Evolutionary conservation across 2,329 filamentous ascomycete genomes (phyloP), one percentile per base, ranked within the genome.

Genomic region (Hypoxylon sp.): DNA sequence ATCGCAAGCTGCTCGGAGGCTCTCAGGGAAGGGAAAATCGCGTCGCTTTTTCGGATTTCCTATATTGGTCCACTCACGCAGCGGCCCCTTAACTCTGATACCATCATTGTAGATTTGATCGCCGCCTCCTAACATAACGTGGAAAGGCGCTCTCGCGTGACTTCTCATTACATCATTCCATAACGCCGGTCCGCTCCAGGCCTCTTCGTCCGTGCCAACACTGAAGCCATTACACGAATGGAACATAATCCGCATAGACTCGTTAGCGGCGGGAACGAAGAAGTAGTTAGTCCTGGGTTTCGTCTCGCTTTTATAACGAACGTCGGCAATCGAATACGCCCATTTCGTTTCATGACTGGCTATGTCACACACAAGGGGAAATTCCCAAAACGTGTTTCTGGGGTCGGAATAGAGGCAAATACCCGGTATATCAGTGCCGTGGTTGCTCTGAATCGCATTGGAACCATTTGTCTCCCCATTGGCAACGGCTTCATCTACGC

Each of bases 191-290:
- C 96, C 96, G 75, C 92, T 95, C 83, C 94, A 97, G 45, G 91
- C 90, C 53, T 93, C 89, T 67, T 96, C 89, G 57, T 78, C 75
- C 7, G 78, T 95, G 59, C 91, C 92, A 41, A 96, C 86, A 72
- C 92, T 95, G 82, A 99, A 99, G 14, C 96, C 97, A 79, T 99
- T 99, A 82, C 96, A 98, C 63, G 93, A 97, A 82, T 98, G 92
- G 81, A 98, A 99, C 93, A 98, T 97, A 77, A 98, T 92, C 77
- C 97, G 93, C 95, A 99, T 98, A 3, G 93, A 92, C 80, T 98
- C 91, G 48, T 89, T 88, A 63, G 86, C 84, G 11, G 92, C 93
- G 11, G 96, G 95, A 3, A 98, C 89, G 85, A 91, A 97, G 80
- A 99, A 99, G 53, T 72, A 88, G 82, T 86, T 97, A 82, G 78